Base-by-base conservation (phyloP, 225 moss, liverwort and hornwort genomes). In the Pleurozium schreberi region DNA sequence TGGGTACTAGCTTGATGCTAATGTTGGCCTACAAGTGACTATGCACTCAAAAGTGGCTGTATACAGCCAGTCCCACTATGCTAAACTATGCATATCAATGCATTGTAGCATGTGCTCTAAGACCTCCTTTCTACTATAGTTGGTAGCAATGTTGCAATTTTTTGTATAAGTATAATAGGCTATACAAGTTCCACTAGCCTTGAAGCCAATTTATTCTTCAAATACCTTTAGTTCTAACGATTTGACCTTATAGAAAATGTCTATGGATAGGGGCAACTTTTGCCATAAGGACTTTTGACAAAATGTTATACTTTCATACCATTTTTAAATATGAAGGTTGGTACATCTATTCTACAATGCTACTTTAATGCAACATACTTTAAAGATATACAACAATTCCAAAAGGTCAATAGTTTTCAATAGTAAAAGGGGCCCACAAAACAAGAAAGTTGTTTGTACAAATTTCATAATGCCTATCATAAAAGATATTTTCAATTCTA, bases 1-100 rank as follows among this genome's bases (percentile, higher is more conserved):
- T n/a, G 7, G 3, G 0, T 9, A 38, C 4, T 77, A 79, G 3
- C 11, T 78, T n/a, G 4, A 4, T 38, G 1, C 4, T 38, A 4
- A 23, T 77, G 6, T 38, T 55, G 10, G 10, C 10, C 6, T 55
- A 38, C 16, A 38, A 1, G n/a, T n/a, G n/a, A n/a, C n/a, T n/a
- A n/a, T n/a, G n/a, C n/a, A n/a, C n/a, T n/a, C n/a, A n/a, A n/a
- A n/a, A n/a, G n/a, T n/a, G n/a, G n/a, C n/a, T n/a, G n/a, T n/a
- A n/a, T n/a, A n/a, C n/a, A n/a, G n/a, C n/a, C n/a, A n/a, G n/a
- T n/a, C n/a, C n/a, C n/a, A n/a, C n/a, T n/a, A n/a, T n/a, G n/a
- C n/a, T n/a, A n/a, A 10, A 55, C 6, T 9, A 77, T 25, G 5
- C 4, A 52, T 52, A 1, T 22, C 9, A 1, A 52, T 22, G 13